A percentile compares a stretch with the other conserved stretches of the same genome.
Evolutionary conservation across 2,329 filamentous ascomycete genomes (phyloP).

Genomic region (Ambrosiella cleistominuta): DNA sequence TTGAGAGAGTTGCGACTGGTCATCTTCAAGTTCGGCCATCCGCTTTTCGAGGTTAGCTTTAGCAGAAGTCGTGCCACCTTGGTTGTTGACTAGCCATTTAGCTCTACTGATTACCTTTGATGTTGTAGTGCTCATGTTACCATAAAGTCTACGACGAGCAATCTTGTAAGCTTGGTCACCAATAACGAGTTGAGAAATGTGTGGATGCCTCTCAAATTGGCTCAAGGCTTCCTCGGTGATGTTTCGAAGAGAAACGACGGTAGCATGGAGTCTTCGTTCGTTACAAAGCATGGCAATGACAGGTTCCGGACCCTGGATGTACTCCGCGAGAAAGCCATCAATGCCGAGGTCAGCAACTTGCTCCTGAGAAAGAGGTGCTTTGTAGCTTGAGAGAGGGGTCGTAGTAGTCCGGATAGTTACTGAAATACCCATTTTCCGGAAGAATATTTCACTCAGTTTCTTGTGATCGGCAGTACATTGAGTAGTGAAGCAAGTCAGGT

Average conservation of each 20-base stretch:
- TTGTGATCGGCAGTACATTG: conserved; percentile 62
- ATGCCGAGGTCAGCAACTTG: conserved; percentile 46
- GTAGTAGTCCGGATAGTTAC: conserved; percentile 53
- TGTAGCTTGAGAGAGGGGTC: conserved; percentile 35
- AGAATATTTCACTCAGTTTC: conserved; percentile 49
- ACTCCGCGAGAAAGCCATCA: conserved; percentile 65
- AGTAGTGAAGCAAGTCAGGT: conserved; percentile 53
- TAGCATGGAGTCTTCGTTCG: conserved; percentile 48
- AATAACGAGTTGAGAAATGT: conserved; percentile 53
- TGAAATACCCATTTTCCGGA: conserved; percentile 44
- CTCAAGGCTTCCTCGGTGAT: conserved; percentile 51
- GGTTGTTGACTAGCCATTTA: not conserved
- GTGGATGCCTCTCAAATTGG: conserved; percentile 37
- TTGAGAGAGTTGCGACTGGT: conserved; percentile 22
- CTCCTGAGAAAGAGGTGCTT: conserved; percentile 33
- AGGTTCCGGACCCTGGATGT: conserved; percentile 59
- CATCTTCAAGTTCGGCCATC: conserved; percentile 25
- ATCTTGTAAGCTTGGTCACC: conserved; percentile 47
- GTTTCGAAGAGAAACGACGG: conserved; percentile 45
- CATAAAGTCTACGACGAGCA: conserved; percentile 62
- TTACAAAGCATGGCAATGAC: conserved; percentile 80
- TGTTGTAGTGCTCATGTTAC: conserved; percentile 53
- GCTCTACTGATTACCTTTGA: conserved; percentile 14
- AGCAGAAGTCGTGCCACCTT: conserved; percentile 35
- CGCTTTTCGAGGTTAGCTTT: conserved; percentile 43